phyloP scores from a whole-genome alignment of 257 asterid genomes.

The Plantago major region DNA sequence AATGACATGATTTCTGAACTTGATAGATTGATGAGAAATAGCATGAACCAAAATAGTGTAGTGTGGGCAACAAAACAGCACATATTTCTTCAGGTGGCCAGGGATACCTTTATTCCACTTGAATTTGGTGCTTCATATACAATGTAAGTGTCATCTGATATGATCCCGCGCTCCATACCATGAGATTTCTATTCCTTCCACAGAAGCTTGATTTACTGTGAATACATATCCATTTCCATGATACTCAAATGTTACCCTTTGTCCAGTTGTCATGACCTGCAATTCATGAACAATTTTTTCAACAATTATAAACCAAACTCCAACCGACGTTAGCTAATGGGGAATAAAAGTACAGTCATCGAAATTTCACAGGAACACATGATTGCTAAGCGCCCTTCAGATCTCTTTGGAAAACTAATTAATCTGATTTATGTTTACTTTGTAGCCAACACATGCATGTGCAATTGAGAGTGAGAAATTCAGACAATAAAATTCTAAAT shows the following conservation, averaged over 20 bases:
- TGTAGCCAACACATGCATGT: neutral
- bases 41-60: constrained; percentile 19
- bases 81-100: constrained; percentile 14
- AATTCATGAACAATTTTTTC: constrained; percentile 13
- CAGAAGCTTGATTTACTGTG: constrained; percentile 82
- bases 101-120: constrained; percentile 83
- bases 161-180: constrained; percentile 71
- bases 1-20: constrained; percentile 15
- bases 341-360: constrained; percentile 3
- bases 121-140: constrained; percentile 74
- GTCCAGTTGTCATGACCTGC: constrained; percentile 91
- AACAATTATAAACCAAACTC: neutral
- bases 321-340: neutral
- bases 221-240: constrained; percentile 75
- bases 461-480: constrained; percentile 14
- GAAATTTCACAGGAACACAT: constrained; percentile 3
- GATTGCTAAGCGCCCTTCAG: constrained; percentile 1
- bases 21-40: constrained; percentile 15
- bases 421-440: constrained; percentile 4
- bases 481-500: constrained; percentile 11
- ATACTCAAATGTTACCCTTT: constrained; percentile 80
- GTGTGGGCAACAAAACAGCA: constrained; percentile 14
- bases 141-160: constrained; percentile 81
- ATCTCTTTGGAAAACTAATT: neutral
- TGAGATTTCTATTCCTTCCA: constrained; percentile 67